Base-by-base conservation (phyloP, 257 asterid genomes). In the Eucommia ulmoides region DNA sequence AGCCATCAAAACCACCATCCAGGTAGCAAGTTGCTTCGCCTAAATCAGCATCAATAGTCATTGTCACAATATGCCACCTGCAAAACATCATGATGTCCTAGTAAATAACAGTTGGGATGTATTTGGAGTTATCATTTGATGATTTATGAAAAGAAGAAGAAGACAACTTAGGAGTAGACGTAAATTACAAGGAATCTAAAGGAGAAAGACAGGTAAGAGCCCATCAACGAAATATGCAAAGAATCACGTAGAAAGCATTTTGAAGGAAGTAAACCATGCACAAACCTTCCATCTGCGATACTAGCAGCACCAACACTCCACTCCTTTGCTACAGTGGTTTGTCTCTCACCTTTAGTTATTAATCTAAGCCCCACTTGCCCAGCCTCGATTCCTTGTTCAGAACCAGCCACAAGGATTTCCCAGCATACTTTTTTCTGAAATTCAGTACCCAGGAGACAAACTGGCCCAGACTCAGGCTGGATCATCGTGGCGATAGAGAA, bases 351-450 rank as follows among this genome's bases (percentile, higher is more conserved):
- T 72, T 86, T 91, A 22, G 87, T 83, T 49, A 91, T 86, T 50
- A 86, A 58, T 44, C 96, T 82, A 33, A 91, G 75, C 59, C 95
- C 99, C 62, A 91, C 93, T 77, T 91, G 99, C 48, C 99, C 99
- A 68, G 99, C 88, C 70, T 91, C 99, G 58, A 91, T 86, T 41
- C 99, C 99, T 71, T 91, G 99, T 62, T 91, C 99, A 23, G 99
- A 75, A 61, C 99, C 99, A 54, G 96, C 99, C 66, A 91, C 96
- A 33, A 91, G 84, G 68, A 91, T 77, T 62, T 91, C 99, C 92
- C 94, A 83, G 68, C 99, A 91, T 42, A 75, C 69, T 51, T 65
- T 77, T 60, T 82, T 84, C 68, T 83, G 79, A 72, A 79, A 91
- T 72, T 91, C 95, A 58, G 99, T 79, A 60, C 99, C 99, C 26